phyloP scores from a whole-genome alignment of 1,284 basidiomycete genomes.

The Papiliotrema flavescens region DNA sequence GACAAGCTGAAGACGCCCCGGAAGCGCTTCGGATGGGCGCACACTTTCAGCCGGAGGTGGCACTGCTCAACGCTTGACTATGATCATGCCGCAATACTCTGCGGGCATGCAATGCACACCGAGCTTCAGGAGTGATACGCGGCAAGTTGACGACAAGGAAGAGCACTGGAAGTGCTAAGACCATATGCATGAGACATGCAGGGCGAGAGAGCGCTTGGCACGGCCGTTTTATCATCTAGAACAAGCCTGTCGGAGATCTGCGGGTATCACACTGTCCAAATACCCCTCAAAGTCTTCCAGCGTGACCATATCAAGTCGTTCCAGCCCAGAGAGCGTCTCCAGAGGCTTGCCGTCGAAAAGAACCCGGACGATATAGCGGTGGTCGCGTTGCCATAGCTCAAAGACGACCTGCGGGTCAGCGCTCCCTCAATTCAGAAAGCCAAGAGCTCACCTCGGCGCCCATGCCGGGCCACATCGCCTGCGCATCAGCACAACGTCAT shows the following conservation, averaged over 20 bases:
- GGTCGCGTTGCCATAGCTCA: slow-evolving; percentile 28
- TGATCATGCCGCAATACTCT: too few species aligned
- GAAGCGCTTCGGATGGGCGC: too few species aligned
- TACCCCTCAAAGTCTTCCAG: slow-evolving; percentile 25
- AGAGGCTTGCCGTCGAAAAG: slow-evolving; percentile 31
- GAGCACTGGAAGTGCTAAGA: too few species aligned
- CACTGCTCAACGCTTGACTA: too few species aligned
- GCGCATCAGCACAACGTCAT: background rate
- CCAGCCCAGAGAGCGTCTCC: slow-evolving; percentile 30
- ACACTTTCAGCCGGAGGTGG: too few species aligned
- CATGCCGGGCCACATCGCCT: slow-evolving; percentile 42
- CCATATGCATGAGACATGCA: too few species aligned
- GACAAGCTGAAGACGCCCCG: too few species aligned
- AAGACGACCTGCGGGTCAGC: slow-evolving; percentile 21
- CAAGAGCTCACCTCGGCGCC: slow-evolving; percentile 25
- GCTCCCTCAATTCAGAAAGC: background rate
- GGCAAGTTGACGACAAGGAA: too few species aligned
- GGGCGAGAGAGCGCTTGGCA: background rate
- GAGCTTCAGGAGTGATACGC: too few species aligned
- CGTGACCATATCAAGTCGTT: slow-evolving; percentile 29
- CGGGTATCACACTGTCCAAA: slow-evolving; percentile 20
- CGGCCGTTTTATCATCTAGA: background rate
- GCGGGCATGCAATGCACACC: too few species aligned
- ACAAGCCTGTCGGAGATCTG: slow-evolving; percentile 17
- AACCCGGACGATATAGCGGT: slow-evolving; percentile 18